Evolutionary conservation across 768 basidiomycete species (phyloP), one percentile per base, ranked within the genome.

Genomic region (Russula earlei): DNA sequence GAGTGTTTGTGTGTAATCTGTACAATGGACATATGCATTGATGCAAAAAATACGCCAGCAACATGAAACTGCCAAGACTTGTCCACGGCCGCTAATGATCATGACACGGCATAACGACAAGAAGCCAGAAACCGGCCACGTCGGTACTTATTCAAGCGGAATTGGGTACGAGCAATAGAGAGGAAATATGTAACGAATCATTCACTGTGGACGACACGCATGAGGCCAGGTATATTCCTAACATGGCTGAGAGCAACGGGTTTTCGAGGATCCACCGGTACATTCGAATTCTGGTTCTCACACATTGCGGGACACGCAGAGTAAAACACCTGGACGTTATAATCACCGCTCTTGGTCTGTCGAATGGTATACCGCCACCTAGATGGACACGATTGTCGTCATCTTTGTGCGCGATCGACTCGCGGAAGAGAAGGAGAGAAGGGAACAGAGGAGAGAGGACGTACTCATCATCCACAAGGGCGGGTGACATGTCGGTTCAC

Each of bases 361-460:
- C 71, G 75, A 49, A 87, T 82, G 3, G 71, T 77, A 65, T 79
- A 84, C 34, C 71, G 74, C 86, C 86, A 88, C 48, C 85, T 87
- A 52, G 37, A 22, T 22, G 24, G 3, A n/a, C 1, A 9, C 19
- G 17, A 27, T 37, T 31, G 11, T 37, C 41, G 19, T 36, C 37
- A 14, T 22, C 20, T 14, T 20, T 1, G 40, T 64, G 54, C 63
- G 60, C 47, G 22, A 47, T 38, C 17, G 44, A 19, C 14, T 20
- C 6, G 51, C 38, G 36, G 6, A 49, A 31, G 43, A 29, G 33
- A 1, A 31, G 34, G 34, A 15, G 34, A 36, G 6, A 49, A 31
- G 42, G 29, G 33, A 2, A 31, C 47, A 36, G 4, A 49, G 29
- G 43, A 31, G 31, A 1, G 24, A 19, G 17, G n/a, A 80, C 85